Conservation (phyloP, 2,329 filamentous ascomycete species). For the Neonectria punicea region DNA sequence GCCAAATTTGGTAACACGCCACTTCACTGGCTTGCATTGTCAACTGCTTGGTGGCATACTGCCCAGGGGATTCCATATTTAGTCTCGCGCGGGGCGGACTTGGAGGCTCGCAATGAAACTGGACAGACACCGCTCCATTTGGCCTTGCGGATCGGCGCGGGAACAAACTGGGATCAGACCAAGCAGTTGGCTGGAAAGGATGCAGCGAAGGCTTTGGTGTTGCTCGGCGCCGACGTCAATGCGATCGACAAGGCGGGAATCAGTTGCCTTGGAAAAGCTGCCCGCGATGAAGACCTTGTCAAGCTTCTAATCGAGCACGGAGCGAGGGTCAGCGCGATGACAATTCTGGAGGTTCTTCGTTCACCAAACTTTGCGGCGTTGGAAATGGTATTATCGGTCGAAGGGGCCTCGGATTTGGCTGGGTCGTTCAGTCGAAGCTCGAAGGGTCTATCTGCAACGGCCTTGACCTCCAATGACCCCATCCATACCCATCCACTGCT, state of each 20-base stretch:
- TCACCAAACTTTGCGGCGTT: not conserved
- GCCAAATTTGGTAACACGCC: not conserved
- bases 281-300: slow-evolving; percentile 4
- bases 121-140: slow-evolving; percentile 26
- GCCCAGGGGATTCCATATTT: slow-evolving; percentile 33
- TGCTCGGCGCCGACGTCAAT: slow-evolving; percentile 27
- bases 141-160: not conserved
- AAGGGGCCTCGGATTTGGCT: not conserved
- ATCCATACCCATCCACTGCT: slow-evolving; percentile 11
- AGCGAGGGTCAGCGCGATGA: slow-evolving; percentile 16
- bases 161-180: not conserved
- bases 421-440: slow-evolving; percentile 13
- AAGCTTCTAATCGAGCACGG: slow-evolving; percentile 25
- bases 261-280: slow-evolving; percentile 24
- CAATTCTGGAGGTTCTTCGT: slow-evolving; percentile 8
- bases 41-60: slow-evolving; percentile 30
- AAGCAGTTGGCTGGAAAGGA: not conserved
- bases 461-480: not conserved
- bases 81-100: slow-evolving; percentile 29
- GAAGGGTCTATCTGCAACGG: not conserved
- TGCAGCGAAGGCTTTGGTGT: slow-evolving; percentile 12
- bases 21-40: slow-evolving; percentile 23
- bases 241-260: slow-evolving; percentile 2
- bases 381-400: slow-evolving; percentile 23
- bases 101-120: slow-evolving; percentile 14